Base-by-base conservation (phyloP, 2,329 filamentous ascomycete species). In the Hortaea sp. region DNA sequence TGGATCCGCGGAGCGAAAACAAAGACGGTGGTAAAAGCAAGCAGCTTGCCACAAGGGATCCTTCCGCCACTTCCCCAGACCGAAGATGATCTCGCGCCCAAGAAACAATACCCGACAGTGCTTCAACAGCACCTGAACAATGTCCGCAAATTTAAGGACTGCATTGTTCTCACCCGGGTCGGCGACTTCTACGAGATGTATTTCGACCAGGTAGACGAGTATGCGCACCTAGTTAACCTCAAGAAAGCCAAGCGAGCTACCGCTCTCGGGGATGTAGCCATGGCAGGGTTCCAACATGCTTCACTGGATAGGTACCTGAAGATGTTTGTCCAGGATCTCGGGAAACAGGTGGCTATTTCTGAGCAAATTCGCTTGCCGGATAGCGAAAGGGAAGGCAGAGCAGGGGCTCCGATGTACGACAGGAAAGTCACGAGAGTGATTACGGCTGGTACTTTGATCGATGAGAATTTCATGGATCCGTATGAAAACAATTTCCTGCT, bases 171-270 rank as follows among this genome's bases (percentile, higher is more conserved):
- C 49, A 98, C 92, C 4, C 80, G 90, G 47, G 88, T 98, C 29
- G 92, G 92, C 46, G 84, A 89, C 49, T 98, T 98, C 68, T 98
- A 97, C 67, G 92, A 98, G 77, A 72, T 98, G 48, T 98, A 98
- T 69, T 94, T 97, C 65, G 85, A 94, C 58, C 89, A 98, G 63
- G 92, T 94, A 7, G 85, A 94, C 48, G 82, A 95, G 61, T 85
- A 84, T 63, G 90, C 85, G 1, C 85, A 88, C 1, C 71, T 94
- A 39, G 73, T 98, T 53, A 92, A 88, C 58, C 69, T 98, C 60
- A 97, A 95, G 66, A 81, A 94, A 45, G 82, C 84, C 2, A 77
- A 77, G 46, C 92, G 87, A 64, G 88, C 81, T 65, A 88, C 85
- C n/a, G 85, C 70, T 53, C 82, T 81, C 6, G 85, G 84, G 1